Conservation (phyloP, 495 filamentous ascomycete genomes). For the Lentithecium fluviatile region DNA sequence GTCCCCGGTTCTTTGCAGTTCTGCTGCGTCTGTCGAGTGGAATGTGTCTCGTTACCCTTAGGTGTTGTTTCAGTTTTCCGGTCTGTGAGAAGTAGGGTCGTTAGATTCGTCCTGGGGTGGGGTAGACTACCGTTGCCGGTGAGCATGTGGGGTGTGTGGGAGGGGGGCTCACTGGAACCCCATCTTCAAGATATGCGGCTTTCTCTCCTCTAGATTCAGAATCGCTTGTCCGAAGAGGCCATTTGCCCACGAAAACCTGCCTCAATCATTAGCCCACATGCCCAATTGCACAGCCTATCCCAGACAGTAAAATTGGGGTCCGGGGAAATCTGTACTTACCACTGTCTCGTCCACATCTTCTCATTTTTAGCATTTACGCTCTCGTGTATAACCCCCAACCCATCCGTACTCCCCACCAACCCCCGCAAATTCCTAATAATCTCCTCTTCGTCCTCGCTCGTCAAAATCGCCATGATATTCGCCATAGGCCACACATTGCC, state of each 20-base stretch:
- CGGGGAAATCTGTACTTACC: slow-evolving; percentile 43
- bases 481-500: slow-evolving; percentile 62
- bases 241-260: slow-evolving; percentile 69
- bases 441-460: slow-evolving; percentile 54
- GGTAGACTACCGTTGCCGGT: not conserved
- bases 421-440: slow-evolving; percentile 48
- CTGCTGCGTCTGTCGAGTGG: no score
- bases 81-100: not conserved
- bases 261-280: not conserved
- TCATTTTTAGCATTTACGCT: slow-evolving; percentile 54
- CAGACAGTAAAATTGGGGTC: not conserved
- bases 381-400: slow-evolving; percentile 60
- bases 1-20: no score
- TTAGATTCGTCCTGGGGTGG: not conserved
- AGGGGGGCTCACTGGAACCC: slow-evolving; percentile 42
- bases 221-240: slow-evolving; percentile 68
- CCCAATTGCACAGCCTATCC: not conserved
- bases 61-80: no score
- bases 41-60: no score
- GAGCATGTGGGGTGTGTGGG: not conserved
- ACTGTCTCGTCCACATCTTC: slow-evolving; percentile 59
- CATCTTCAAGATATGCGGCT: slow-evolving; percentile 47
- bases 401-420: slow-evolving; percentile 54
- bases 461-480: slow-evolving; percentile 56
- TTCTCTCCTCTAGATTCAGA: slow-evolving; percentile 54